phyloP scores from a whole-genome alignment of 306 rosid genomes.

The Trifolium repens region DNA sequence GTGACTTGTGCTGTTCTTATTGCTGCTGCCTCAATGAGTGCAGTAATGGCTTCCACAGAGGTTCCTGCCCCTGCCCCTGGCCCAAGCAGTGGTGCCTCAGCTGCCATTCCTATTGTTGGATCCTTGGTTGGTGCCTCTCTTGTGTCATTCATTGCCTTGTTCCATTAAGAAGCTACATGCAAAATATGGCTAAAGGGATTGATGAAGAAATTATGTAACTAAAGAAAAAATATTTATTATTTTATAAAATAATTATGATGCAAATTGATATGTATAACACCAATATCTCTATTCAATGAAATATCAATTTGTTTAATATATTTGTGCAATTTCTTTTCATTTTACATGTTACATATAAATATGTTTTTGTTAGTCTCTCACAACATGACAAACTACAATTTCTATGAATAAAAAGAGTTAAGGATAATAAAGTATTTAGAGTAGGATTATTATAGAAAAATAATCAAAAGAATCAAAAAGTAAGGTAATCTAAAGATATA shows the following conservation, averaged over 20 bases:
- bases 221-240: not conserved
- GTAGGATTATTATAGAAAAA: not conserved
- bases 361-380: not conserved
- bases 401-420: not conserved
- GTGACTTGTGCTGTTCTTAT: conserved; percentile 48
- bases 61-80: conserved; percentile 49
- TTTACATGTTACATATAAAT: not conserved
- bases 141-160: conserved; percentile 61
- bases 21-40: conserved; percentile 50
- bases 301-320: conserved; percentile 20
- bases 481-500: not conserved
- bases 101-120: conserved; percentile 50
- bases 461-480: not conserved
- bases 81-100: conserved; percentile 50
- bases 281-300: conserved; percentile 26
- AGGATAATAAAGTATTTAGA: not conserved
- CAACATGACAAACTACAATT: not conserved
- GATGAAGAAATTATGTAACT: not conserved
- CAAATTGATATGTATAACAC: not conserved
- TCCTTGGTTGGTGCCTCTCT: conserved; percentile 69
- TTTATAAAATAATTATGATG: not conserved
- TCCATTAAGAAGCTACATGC: conserved; percentile 50
- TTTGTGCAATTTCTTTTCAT: not conserved
- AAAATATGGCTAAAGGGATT: not conserved
- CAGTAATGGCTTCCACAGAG: conserved; percentile 42